A percentile compares a stretch with the other conserved stretches of the same genome.
These are phyloP conservation scores for Eimeria praecox DNA, from an alignment of 169 alveolate species.

Conservation along the genomic window DNA sequence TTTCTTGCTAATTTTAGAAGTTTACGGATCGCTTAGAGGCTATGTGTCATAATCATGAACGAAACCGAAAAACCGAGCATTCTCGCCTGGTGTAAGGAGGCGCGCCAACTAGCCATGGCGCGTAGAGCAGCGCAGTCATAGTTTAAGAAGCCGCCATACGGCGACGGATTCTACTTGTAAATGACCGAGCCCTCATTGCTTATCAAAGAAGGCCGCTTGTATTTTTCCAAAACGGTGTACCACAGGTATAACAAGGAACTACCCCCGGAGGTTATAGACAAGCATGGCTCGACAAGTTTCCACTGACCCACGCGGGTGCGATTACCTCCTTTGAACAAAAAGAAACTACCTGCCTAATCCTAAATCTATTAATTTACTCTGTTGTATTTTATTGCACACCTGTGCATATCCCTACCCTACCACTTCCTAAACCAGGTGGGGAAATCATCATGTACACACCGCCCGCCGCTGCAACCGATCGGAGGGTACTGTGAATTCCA, in stretches of 20 bases:
- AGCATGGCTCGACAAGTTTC: too few species aligned
- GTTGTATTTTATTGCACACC: too few species aligned
- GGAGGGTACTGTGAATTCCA: not conserved
- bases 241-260: not conserved
- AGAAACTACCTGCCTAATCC: too few species aligned
- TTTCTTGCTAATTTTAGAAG: not conserved
- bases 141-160: not conserved
- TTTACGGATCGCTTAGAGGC: not conserved
- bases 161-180: not conserved
- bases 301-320: too few species aligned
- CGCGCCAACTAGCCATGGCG: not conserved
- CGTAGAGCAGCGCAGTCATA: not conserved
- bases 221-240: not conserved
- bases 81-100: not conserved
- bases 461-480: too few species aligned
- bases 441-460: too few species aligned
- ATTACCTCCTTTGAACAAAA: too few species aligned
- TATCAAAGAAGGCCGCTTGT: not conserved
- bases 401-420: too few species aligned
- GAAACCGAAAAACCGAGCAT: not conserved
- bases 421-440: too few species aligned
- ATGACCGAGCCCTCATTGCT: not conserved
- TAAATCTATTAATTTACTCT: too few species aligned
- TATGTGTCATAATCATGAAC: not conserved
- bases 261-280: too few species aligned